These are phyloP conservation scores for Colletotrichum sp. DNA, from an alignment of 2,329 filamentous ascomycete species.

Conservation along the genomic window DNA sequence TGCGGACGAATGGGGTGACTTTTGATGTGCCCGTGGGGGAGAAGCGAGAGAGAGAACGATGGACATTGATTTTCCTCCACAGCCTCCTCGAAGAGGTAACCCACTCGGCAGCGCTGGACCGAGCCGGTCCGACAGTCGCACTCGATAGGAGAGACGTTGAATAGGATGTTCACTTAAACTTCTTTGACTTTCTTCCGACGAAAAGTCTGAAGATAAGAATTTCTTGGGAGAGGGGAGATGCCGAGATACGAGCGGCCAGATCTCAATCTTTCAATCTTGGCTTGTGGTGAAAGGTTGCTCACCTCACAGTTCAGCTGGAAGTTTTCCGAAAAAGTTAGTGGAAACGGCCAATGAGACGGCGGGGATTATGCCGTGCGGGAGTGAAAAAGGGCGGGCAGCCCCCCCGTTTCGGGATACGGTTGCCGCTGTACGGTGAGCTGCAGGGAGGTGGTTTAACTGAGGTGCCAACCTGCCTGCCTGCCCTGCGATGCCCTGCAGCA, in stretches of 20 bases:
- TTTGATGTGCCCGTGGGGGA: neutral
- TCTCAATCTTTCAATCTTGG: neutral
- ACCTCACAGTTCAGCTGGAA: neutral
- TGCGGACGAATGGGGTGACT: neutral
- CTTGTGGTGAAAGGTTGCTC: neutral
- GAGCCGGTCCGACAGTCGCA: neutral
- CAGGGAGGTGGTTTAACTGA: neutral
- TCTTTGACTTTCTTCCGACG: neutral
- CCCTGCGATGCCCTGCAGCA: neutral
- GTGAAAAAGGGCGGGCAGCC: neutral
- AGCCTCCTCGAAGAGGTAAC: neutral
- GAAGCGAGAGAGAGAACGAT: neutral
- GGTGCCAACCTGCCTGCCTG: neutral
- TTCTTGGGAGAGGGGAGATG: neutral
- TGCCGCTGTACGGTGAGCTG: neutral
- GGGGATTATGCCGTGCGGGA: neutral
- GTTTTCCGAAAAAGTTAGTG: neutral
- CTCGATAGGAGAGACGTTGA: neutral
- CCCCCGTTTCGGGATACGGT: neutral
- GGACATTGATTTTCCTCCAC: neutral
- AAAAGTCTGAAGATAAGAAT: neutral
- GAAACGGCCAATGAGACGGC: neutral
- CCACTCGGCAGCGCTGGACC: neutral
- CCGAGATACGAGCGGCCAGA: neutral
- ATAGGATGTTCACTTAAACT: neutral